A percentile compares a stretch with the other conserved stretches of the same genome.
Evolutionary conservation across 106 monocot genomes (phyloP).

Genomic region (Platanthera guangdongensis): DNA sequence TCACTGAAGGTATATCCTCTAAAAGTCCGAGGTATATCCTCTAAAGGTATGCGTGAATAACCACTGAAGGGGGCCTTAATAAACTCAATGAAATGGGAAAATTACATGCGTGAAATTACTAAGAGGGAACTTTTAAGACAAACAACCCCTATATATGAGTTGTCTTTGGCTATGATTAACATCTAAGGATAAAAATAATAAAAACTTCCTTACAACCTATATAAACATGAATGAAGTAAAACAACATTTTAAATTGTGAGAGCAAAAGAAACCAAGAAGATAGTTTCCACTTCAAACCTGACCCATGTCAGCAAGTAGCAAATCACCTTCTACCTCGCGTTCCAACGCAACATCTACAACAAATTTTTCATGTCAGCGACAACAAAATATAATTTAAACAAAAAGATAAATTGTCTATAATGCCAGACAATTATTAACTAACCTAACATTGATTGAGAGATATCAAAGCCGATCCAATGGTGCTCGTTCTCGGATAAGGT

Average conservation of each 20-base stretch:
- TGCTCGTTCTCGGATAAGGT: conserved; percentile 83
- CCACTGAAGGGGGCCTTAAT: no score
- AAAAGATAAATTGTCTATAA: neutral
- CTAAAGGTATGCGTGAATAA: no score
- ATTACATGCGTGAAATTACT: no score
- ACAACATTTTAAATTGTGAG: neutral
- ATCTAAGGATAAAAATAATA: no score
- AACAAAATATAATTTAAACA: neutral
- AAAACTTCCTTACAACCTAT: no score
- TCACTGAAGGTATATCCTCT: no score
- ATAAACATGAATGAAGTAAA: no score
- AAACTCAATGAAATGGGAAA: no score
- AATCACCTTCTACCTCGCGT: conserved; percentile 85
- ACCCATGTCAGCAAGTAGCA: conserved; percentile 89
- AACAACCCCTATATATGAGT: no score
- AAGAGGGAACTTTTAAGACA: no score
- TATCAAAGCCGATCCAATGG: conserved; percentile 86
- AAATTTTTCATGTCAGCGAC: conserved; percentile 8
- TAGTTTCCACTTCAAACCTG: conserved; percentile 40
- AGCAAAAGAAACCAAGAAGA: neutral
- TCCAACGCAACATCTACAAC: conserved; percentile 80
- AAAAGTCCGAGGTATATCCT: no score
- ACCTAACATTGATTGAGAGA: conserved; percentile 81
- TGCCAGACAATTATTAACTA: neutral
- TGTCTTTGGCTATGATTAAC: no score